Conservation (phyloP, 306 rosid species). For the Aeschynomene evenia region DNA sequence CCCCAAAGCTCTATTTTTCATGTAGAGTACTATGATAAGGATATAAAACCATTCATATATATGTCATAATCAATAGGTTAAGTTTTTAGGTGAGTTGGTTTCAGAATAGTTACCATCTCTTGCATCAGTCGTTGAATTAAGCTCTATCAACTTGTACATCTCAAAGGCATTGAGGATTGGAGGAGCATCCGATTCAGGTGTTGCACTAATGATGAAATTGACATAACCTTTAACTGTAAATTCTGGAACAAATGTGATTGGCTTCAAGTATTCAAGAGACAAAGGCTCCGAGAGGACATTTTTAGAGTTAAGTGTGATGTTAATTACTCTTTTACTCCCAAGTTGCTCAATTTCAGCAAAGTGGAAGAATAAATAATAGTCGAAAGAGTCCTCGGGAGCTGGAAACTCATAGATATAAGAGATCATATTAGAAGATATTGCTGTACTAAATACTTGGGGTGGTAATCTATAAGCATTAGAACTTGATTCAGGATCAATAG, state of each 20-base stretch:
- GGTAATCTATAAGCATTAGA: slow-evolving; percentile 33
- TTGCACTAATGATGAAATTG: not conserved
- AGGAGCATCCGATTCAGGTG: slow-evolving; percentile 38
- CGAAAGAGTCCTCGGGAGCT: not conserved
- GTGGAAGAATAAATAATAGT: slow-evolving; percentile 37
- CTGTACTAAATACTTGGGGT: not conserved
- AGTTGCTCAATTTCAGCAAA: slow-evolving; percentile 44
- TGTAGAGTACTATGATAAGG: too few relatives aligned
- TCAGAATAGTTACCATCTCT: not conserved
- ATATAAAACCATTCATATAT: too few relatives aligned
- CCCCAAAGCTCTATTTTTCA: too few relatives aligned
- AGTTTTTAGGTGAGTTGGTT: too few relatives aligned
- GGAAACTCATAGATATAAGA: not conserved
- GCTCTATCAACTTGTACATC: not conserved
- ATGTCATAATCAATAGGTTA: too few relatives aligned
- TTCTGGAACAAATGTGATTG: not conserved
- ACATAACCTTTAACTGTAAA: not conserved
- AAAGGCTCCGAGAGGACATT: not conserved
- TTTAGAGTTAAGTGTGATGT: slow-evolving; percentile 27
- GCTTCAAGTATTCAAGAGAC: slow-evolving; percentile 36
- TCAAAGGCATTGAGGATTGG: slow-evolving; percentile 57
- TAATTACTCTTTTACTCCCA: slow-evolving; percentile 35
- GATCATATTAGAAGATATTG: not conserved
- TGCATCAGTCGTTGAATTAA: not conserved
- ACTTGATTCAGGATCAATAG: not conserved